Evolutionary conservation across 2,329 filamentous ascomycete genomes (phyloP).

Genomic region (Lachnellula suecica): DNA sequence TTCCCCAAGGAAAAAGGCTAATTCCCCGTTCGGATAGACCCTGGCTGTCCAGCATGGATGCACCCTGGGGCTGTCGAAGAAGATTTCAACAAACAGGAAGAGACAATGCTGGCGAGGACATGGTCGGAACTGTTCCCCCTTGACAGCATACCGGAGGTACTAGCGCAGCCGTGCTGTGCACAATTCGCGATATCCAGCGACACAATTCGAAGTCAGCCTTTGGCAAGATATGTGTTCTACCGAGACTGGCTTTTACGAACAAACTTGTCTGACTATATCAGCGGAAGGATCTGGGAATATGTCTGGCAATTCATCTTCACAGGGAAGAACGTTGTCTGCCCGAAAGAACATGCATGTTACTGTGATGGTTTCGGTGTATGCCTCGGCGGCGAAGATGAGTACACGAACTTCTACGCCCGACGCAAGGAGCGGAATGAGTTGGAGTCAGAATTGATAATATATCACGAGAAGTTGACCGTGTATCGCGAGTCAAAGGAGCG

Average conservation of each 20-base stretch:
- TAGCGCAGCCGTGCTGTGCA: conserved; percentile 60
- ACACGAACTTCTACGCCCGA: conserved; percentile 11
- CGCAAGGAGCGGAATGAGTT: conserved; percentile 3
- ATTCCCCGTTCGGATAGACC: too few species aligned
- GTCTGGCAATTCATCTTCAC: conserved; percentile 66
- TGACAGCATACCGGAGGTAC: conserved; percentile 41
- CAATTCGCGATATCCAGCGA: conserved; percentile 62
- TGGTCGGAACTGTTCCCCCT: conserved; percentile 34
- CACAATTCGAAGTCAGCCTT: conserved; percentile 47
- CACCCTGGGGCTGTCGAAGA: conserved; percentile 37
- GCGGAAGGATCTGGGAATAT: conserved; percentile 63
- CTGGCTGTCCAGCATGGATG: conserved; percentile 35
- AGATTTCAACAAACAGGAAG: conserved; percentile 39
- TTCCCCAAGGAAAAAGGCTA: too few species aligned
- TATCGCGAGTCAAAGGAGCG: conserved; percentile 2
- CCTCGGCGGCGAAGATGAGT: conserved; percentile 29
- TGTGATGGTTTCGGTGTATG: conserved; percentile 34
- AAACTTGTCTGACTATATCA: conserved; percentile 50
- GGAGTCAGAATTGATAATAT: conserved; percentile 11
- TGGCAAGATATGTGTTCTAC: conserved; percentile 53
- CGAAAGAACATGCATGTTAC: conserved; percentile 28
- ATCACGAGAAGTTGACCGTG: conserved; percentile 1
- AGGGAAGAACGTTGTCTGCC: conserved; percentile 38
- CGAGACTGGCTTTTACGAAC: conserved; percentile 61
- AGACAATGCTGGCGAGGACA: conserved; percentile 41